Conservation (phyloP, 257 asterid species). For the Nicotiana undulata region DNA sequence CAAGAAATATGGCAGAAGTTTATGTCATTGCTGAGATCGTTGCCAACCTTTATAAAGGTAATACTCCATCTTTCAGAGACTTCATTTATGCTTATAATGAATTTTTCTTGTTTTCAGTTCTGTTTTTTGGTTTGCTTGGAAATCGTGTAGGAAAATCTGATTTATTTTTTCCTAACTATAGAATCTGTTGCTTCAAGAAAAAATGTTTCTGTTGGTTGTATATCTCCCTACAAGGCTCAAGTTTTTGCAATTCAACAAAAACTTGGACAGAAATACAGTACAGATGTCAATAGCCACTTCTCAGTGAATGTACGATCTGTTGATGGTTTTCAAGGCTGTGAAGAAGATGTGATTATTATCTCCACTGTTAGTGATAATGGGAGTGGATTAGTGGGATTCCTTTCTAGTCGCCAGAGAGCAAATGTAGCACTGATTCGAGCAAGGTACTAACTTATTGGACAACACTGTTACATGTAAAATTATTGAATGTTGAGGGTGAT, state of each 20-base stretch:
- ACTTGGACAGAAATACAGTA: neutral
- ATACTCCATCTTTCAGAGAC: neutral
- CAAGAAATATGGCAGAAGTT: slow-evolving; percentile 42
- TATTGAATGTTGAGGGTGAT: neutral
- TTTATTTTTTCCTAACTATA: slow-evolving; percentile 4
- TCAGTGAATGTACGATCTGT: slow-evolving; percentile 12
- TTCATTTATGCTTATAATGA: slow-evolving; percentile 22
- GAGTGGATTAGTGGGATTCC: slow-evolving; percentile 61
- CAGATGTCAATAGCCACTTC: neutral
- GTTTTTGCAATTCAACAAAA: slow-evolving; percentile 42
- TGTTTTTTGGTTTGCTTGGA: neutral
- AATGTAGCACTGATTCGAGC: slow-evolving; percentile 74
- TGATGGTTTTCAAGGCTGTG: slow-evolving; percentile 50
- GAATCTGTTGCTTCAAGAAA: slow-evolving; percentile 29
- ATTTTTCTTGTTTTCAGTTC: slow-evolving; percentile 6
- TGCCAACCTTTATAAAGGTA: slow-evolving; percentile 45
- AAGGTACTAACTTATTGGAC: slow-evolving; percentile 23
- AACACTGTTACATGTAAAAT: slow-evolving; percentile 14
- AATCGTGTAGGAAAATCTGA: neutral
- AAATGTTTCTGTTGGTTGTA: slow-evolving; percentile 60
- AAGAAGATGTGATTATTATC: slow-evolving; percentile 58
- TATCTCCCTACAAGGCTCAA: slow-evolving; percentile 78
- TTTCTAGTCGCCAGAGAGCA: slow-evolving; percentile 45
- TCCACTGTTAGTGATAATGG: slow-evolving; percentile 63
- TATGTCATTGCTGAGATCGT: slow-evolving; percentile 42